Evolutionary conservation across 768 basidiomycete genomes (phyloP), one percentile per base, ranked within the genome.

Genomic region (Hygrophorus pudorinus): DNA sequence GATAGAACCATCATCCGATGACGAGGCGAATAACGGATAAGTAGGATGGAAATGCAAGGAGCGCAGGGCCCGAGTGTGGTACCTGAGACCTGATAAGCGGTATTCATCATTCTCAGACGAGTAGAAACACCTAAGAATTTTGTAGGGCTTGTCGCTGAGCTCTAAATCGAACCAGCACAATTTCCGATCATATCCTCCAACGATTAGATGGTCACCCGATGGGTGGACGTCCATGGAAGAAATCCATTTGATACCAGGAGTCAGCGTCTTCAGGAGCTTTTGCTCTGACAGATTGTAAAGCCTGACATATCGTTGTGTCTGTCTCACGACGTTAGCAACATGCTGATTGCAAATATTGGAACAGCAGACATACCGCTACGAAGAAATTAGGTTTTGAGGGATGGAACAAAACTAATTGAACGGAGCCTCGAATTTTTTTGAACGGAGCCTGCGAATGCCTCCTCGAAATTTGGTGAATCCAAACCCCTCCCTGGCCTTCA

Each of bases 91-190:
- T 28, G 20, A 20, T 48, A 47, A 42, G 47, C 12, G 16, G 35
- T 18, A 38, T 21, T 9, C 18, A 14, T 7, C 17, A 18, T 13
- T 14, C 11, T 9, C 32, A 38, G 27, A 7, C 32, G 32, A 36
- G 11, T 21, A 41, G 31, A 63, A 73, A 52, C 61, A 89, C 91
- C 90, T 78, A 54, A 99, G 67, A 44, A 96, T 79, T 66, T 96
- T 97, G 75, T 94, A 99, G 1, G 96, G 96, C 61, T 94, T 96
- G 50, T 88, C 85, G 53, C 85, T 89, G 44, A 99, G 78, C 57
- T 98, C 96, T 51, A 99, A 70, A 67, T 99, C 96, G 62, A 98
- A 98, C 96, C 96, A 99, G 61, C 91, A 93, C 12, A 99, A 67
- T 62, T 97, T 96, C 53, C 87, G 83, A 67, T 99, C 96, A 62